Evolutionary conservation across 495 filamentous ascomycete species (phyloP), one percentile per base, ranked within the genome.

Genomic region (Penicillium atrosanguineum): DNA sequence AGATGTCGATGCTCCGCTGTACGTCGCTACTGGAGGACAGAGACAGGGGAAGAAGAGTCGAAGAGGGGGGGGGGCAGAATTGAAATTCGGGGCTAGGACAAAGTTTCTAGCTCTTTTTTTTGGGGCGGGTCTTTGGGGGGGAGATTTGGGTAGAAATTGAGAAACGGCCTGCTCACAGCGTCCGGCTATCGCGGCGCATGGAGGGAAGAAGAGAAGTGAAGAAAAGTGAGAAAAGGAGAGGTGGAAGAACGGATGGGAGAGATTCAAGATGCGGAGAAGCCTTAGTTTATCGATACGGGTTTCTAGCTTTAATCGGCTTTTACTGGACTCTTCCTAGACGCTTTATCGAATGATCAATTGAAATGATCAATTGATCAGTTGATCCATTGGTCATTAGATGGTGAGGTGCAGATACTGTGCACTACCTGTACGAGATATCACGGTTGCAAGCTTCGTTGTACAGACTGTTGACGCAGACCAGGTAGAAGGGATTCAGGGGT

Each of bases 161-260:
- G 51, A 69, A 72, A 65, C 46, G 44, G 60, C 69, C 72, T 72
- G 72, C 69, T 73, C 69, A 72, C 70, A 69, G 66, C 66, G 67
- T 72, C 69, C 72, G 62, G 58, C 69, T 63, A 50, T 56, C 52
- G 70, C 70, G 69, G 70, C 69, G 68, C 69, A 66, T 71, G 60
- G 62, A 69, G 65, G 59, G 53, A 61, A 63, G 54, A 48, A 38
- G 59, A 26, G 48, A 55, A 37, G n/a, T 57, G 44, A 55, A 58
- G 61, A 44, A 55, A 59, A 61, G 59, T 36, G 50, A 53, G 45
- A 38, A 48, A 26, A 15, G 23, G 46, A 49, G 29, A 48, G 26
- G 47, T n/a, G 38, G 23, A 56, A 46, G 47, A 52, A 39, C 55
- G 45, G 56, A 54, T 52, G 48, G 45, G 23, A 43, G 43, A 50